Conservation (phyloP, 805 yeast genomes). For the Pichia occidentalis region DNA sequence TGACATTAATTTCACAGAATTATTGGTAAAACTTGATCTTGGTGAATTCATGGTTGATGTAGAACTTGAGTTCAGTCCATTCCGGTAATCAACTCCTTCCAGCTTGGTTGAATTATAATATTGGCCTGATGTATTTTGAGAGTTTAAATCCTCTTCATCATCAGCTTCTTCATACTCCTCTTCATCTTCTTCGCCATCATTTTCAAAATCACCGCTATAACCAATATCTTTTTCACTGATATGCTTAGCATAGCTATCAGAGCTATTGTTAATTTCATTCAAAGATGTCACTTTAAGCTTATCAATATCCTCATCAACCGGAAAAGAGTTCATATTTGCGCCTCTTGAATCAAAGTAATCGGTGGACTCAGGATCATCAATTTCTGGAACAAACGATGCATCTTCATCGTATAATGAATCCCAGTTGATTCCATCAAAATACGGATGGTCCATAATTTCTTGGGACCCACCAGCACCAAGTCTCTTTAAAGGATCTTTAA, state of each 20-base stretch:
- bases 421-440: conserved; percentile 73
- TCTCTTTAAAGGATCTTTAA: conserved; percentile 57
- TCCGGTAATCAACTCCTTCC: neutral
- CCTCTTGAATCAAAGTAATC: conserved; percentile 91
- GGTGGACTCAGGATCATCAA: conserved; percentile 77
- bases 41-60: conserved; percentile 27
- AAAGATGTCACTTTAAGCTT: neutral
- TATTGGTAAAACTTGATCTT: conserved; percentile 23
- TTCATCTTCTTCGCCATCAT: conserved; percentile 22
- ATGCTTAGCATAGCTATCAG: neutral
- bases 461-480: conserved; percentile 73
- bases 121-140: no score
- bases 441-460: conserved; percentile 76
- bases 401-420: conserved; percentile 57
- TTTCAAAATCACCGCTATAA: conserved; percentile 19
- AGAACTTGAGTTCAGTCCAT: conserved; percentile 19
- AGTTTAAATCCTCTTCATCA: conserved; percentile 17
- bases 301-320: conserved; percentile 22
- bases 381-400: conserved; percentile 77
- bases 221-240: conserved; percentile 4
- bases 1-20: conserved; percentile 30
- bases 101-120: no score
- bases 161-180: conserved; percentile 27
- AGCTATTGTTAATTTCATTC: neutral
- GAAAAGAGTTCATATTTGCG: conserved; percentile 63